phyloP scores from a whole-genome alignment of 371 early-diverging fungal species.

The Mortierella sp. region DNA sequence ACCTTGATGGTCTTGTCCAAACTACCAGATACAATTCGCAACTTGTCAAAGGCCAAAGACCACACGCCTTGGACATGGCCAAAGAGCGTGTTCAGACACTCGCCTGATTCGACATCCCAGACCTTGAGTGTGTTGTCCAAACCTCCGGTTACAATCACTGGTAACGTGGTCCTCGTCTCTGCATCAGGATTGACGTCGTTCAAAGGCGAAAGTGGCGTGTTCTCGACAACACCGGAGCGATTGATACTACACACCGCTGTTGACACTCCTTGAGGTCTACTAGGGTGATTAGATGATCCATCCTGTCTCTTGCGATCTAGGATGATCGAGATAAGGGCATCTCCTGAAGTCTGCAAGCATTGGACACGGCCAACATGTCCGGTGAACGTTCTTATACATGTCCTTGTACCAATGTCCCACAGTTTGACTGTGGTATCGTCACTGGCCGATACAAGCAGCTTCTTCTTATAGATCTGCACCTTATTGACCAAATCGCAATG shows the following conservation, averaged over 20 bases:
- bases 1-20: conserved; percentile 90
- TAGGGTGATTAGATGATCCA: too few species aligned
- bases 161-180: conserved; percentile 66
- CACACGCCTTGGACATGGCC: conserved; percentile 95
- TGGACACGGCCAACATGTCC: conserved; percentile 90
- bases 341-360: conserved; percentile 55
- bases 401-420: conserved; percentile 83
- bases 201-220: conserved; percentile 8
- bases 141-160: conserved; percentile 82
- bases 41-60: conserved; percentile 86
- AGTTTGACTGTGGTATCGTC: conserved; percentile 85
- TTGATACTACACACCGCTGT: not conserved
- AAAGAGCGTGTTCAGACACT: conserved; percentile 85
- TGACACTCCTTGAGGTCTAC: too few species aligned
- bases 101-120: conserved; percentile 84
- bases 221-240: conserved; percentile 10
- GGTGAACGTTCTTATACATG: conserved; percentile 73
- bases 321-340: conserved; percentile 29
- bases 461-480: conserved; percentile 79
- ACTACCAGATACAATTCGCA: conserved; percentile 92
- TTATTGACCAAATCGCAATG: conserved; percentile 90
- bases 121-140: conserved; percentile 92
- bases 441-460: conserved; percentile 77
- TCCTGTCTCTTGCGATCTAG: conserved; percentile 11
- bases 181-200: conserved; percentile 25